These are phyloP conservation scores for Coemansia sp. DNA, from an alignment of 192 early-diverging fungal genomes.

Conservation along the genomic window DNA sequence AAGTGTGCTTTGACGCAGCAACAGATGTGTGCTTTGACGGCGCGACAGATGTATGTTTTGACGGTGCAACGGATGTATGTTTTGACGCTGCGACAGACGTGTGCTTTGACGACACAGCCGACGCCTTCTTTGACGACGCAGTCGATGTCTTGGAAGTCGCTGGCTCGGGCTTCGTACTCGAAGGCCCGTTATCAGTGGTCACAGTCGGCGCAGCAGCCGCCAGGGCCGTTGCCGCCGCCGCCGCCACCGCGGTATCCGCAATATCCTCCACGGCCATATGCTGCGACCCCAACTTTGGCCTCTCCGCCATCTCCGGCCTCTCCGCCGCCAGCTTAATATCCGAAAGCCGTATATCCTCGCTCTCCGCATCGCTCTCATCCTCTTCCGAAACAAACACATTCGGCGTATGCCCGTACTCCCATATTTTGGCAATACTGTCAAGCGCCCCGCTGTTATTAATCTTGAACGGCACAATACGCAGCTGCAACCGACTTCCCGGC, in stretches of 20 bases:
- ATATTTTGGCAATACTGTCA: constrained; percentile 37
- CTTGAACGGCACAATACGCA: constrained; percentile 43
- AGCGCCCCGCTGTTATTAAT: constrained; percentile 44
- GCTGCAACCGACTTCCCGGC: constrained; percentile 40
- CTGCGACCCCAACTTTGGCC: background rate
- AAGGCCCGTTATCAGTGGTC: constrained; percentile 5
- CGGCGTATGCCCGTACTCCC: constrained; percentile 42
- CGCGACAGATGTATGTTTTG: background rate
- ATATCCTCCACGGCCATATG: constrained; percentile 34
- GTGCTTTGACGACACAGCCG: constrained; percentile 2
- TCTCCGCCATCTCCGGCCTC: constrained; percentile 28
- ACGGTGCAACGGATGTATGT: background rate
- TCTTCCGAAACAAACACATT: constrained; percentile 28
- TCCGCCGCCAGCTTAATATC: constrained; percentile 24
- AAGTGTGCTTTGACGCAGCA: background rate
- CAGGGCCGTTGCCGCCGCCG: constrained; percentile 18
- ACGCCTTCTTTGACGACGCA: constrained; percentile 2
- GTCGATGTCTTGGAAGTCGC: constrained; percentile 15
- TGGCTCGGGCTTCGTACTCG: constrained; percentile 42
- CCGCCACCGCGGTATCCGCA: constrained; percentile 30
- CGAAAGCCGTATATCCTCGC: constrained; percentile 15
- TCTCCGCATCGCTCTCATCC: constrained; percentile 19
- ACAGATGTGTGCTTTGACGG: constrained; percentile 5
- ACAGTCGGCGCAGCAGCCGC: constrained; percentile 16
- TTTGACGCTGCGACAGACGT: constrained; percentile 1